Evolutionary conservation across 345 rosid genomes (phyloP).

Genomic region (Citrus mangshanensis): DNA sequence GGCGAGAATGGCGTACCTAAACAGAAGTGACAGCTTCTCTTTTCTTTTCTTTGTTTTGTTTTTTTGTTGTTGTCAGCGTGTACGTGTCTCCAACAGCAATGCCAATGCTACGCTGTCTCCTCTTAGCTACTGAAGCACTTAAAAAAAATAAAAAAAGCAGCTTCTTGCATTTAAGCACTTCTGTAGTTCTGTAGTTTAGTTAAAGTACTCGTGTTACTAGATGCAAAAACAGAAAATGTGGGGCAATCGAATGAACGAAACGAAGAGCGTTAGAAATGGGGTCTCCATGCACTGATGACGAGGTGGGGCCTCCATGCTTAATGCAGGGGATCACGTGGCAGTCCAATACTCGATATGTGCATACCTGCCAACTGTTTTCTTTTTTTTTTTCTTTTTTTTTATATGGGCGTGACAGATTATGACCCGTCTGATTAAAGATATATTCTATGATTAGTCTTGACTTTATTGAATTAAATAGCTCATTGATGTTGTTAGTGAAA

Average conservation of each 20-base stretch:
- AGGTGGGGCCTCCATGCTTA: neutral
- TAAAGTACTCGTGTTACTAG: neutral
- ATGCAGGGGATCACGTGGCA: neutral
- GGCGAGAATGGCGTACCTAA: conserved; percentile 1
- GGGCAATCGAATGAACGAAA: neutral
- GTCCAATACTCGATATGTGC: neutral
- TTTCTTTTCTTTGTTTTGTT: too few relatives aligned
- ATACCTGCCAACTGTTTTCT: too few relatives aligned
- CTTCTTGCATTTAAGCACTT: neutral
- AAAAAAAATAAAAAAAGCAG: neutral
- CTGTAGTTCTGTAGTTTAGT: neutral
- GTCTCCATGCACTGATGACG: too few relatives aligned
- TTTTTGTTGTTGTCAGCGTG: neutral
- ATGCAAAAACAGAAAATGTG: too few relatives aligned
- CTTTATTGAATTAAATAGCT: neutral
- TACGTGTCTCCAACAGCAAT: neutral
- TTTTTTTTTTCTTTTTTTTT: too few relatives aligned
- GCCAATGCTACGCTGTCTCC: neutral
- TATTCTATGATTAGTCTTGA: neutral
- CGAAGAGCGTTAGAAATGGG: neutral
- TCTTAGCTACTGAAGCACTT: neutral
- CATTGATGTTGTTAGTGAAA: too few relatives aligned
- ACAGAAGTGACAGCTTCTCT: neutral
- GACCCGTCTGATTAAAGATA: neutral
- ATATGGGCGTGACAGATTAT: neutral